Evolutionary conservation across 352 stramenopile genomes (phyloP).

Genomic region (Pythium vanterpoolii): DNA sequence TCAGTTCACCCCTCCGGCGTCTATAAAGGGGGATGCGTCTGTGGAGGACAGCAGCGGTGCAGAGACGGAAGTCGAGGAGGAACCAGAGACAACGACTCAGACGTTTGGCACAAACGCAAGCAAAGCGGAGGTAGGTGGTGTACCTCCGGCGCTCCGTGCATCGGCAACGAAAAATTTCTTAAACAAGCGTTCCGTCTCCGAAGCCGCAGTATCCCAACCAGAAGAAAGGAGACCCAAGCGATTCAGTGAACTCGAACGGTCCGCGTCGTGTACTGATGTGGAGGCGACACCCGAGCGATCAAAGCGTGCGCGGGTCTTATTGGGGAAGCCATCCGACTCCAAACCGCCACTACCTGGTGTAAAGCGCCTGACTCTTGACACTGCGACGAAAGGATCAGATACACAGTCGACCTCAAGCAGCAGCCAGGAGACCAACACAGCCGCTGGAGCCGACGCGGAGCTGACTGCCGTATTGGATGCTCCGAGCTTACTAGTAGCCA

Average conservation of each 20-base stretch:
- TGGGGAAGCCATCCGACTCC: not conserved
- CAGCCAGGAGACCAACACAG: slow-evolving; percentile 4
- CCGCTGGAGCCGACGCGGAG: not conserved
- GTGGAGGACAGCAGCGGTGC: slow-evolving; percentile 44
- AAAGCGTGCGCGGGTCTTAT: slow-evolving; percentile 9
- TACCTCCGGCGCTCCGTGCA: not conserved
- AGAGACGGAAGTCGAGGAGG: slow-evolving; percentile 61
- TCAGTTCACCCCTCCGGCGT: slow-evolving; percentile 30
- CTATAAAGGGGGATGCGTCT: slow-evolving; percentile 14
- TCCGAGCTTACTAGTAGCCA: not conserved
- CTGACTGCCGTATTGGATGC: slow-evolving; percentile 1
- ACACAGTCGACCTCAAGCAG: slow-evolving; percentile 3
- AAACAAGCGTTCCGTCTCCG: slow-evolving; percentile 11
- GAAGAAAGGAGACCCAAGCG: slow-evolving; percentile 8
- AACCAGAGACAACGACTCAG: slow-evolving; percentile 30
- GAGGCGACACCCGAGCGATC: slow-evolving; percentile 8
- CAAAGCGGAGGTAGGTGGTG: not conserved
- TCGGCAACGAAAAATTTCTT: slow-evolving; percentile 8
- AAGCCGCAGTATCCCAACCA: not conserved
- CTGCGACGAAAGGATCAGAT: not conserved
- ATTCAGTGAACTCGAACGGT: slow-evolving; percentile 4
- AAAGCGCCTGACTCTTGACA: slow-evolving; percentile 5
- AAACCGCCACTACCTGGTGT: slow-evolving; percentile 13
- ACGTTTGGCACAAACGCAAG: slow-evolving; percentile 8
- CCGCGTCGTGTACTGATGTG: slow-evolving; percentile 14